These are phyloP conservation scores for Beta lomatogona DNA, from an alignment of 179 eudicot genomes.

Conservation along the genomic window DNA sequence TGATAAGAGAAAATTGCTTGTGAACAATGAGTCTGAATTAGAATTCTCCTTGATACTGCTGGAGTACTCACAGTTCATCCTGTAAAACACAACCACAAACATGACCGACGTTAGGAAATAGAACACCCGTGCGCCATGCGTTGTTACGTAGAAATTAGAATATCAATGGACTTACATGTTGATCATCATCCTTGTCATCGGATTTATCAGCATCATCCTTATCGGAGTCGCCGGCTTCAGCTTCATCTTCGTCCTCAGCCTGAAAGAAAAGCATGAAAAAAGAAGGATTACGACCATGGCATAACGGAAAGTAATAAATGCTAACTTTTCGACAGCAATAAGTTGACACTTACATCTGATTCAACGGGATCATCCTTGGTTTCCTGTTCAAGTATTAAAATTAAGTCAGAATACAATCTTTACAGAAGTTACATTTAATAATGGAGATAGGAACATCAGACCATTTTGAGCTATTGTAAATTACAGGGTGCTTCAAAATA, in stretches of 20 bases:
- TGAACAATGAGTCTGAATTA: constrained; percentile 24
- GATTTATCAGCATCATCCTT: constrained; percentile 41
- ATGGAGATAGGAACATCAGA: neutral
- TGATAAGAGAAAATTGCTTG: constrained; percentile 24
- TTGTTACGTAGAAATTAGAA: neutral
- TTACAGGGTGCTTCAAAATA: neutral
- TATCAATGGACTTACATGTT: constrained; percentile 42
- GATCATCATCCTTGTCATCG: constrained; percentile 41
- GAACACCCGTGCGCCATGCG: neutral
- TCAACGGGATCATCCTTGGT: constrained; percentile 65
- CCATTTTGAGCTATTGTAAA: neutral
- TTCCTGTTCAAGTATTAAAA: constrained; percentile 47
- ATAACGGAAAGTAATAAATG: neutral
- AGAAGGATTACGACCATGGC: neutral
- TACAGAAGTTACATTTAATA: neutral
- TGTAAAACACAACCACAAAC: constrained; percentile 12
- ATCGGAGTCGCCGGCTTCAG: constrained; percentile 36
- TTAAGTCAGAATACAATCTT: constrained; percentile 10
- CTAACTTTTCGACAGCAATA: neutral
- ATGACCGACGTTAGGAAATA: constrained; percentile 2
- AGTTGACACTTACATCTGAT: constrained; percentile 66
- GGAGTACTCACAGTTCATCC: constrained; percentile 39
- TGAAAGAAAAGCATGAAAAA: constrained; percentile 25
- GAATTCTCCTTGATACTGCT: constrained; percentile 12
- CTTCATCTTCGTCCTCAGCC: constrained; percentile 70